Percentiles rank a stretch among this genome's conserved stretches.
Evolutionary conservation across 2,329 filamentous ascomycete species (phyloP).

Genomic region (Didymella keratinophila): DNA sequence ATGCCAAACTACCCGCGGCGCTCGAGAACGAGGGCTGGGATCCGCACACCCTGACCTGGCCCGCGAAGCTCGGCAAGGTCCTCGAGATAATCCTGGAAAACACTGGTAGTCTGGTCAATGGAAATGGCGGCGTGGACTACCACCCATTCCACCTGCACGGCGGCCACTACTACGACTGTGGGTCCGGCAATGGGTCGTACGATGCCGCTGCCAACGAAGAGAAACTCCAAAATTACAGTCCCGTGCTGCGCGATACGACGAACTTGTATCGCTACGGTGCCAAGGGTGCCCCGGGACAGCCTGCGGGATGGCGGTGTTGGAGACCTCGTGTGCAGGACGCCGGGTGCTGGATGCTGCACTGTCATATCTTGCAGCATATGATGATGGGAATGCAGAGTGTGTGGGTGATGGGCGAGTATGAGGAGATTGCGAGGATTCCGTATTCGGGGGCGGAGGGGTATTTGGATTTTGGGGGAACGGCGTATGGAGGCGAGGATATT

Average conservation of each 20-base stretch:
- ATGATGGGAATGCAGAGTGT: conserved; percentile 62
- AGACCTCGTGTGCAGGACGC: conserved; percentile 57
- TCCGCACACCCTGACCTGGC: conserved; percentile 59
- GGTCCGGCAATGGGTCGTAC: conserved; percentile 63
- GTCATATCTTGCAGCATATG: conserved; percentile 66
- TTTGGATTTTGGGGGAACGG: conserved; percentile 55
- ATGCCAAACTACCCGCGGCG: conserved; percentile 63
- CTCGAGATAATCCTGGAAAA: conserved; percentile 62
- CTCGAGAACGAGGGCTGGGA: conserved; percentile 63
- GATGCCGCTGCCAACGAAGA: conserved; percentile 59
- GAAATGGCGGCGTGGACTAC: conserved; percentile 35
- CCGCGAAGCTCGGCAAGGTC: conserved; percentile 64
- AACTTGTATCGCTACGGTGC: conserved; percentile 64
- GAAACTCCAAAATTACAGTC: conserved; percentile 47
- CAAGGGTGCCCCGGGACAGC: conserved; percentile 51
- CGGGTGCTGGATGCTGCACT: conserved; percentile 68
- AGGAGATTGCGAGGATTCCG: conserved; percentile 49
- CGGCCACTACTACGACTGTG: conserved; percentile 63
- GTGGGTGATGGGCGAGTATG: conserved; percentile 56
- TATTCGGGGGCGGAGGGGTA: conserved; percentile 53
- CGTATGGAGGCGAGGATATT: conserved; percentile 46
- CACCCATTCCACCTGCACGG: conserved; percentile 67
- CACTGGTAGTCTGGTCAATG: conserved; percentile 27
- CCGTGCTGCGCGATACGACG: conserved; percentile 58
- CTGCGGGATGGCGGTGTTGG: conserved; percentile 68